Conservation (phyloP, 352 stramenopile species). For the Phytophthora multivora region DNA sequence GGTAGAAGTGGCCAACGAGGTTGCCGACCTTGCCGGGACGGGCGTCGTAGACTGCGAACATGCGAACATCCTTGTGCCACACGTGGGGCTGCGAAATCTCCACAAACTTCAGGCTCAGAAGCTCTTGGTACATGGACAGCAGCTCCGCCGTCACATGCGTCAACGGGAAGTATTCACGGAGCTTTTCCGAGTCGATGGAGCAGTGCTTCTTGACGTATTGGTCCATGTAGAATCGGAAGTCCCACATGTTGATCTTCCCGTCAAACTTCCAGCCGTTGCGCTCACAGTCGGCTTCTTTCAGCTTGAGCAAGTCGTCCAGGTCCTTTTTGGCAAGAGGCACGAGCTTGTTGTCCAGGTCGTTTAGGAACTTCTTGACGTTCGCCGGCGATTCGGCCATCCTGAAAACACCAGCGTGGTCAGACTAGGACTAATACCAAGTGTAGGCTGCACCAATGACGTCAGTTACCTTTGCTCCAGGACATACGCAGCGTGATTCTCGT, state of each 20-base stretch:
- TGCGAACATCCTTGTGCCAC: constrained; percentile 90
- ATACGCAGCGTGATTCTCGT: constrained; percentile 85
- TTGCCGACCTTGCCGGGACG: constrained; percentile 50
- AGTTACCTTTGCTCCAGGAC: constrained; percentile 80
- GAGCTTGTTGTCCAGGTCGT: constrained; percentile 79
- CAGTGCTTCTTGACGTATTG: constrained; percentile 88
- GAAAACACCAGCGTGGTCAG: background rate
- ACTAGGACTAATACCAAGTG: background rate
- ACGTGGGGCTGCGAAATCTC: constrained; percentile 80
- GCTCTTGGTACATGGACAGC: constrained; percentile 89
- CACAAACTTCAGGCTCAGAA: constrained; percentile 85
- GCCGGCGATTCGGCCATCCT: constrained; percentile 73
- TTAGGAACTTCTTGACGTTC: constrained; percentile 73
- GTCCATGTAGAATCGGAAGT: constrained; percentile 91
- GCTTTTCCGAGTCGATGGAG: constrained; percentile 85
- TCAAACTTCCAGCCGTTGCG: constrained; percentile 66
- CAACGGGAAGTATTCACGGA: constrained; percentile 90
- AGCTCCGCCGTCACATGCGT: constrained; percentile 86
- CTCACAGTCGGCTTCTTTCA: constrained; percentile 72
- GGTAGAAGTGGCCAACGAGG: constrained; percentile 88
- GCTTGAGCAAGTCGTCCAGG: constrained; percentile 66
- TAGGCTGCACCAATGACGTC: background rate
- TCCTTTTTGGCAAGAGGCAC: constrained; percentile 81
- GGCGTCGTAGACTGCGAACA: constrained; percentile 85
- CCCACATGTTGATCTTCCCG: constrained; percentile 91